Evolutionary conservation across 1,284 basidiomycete species (phyloP), one percentile per base, ranked within the genome.

Genomic region (Ustilago curta): DNA sequence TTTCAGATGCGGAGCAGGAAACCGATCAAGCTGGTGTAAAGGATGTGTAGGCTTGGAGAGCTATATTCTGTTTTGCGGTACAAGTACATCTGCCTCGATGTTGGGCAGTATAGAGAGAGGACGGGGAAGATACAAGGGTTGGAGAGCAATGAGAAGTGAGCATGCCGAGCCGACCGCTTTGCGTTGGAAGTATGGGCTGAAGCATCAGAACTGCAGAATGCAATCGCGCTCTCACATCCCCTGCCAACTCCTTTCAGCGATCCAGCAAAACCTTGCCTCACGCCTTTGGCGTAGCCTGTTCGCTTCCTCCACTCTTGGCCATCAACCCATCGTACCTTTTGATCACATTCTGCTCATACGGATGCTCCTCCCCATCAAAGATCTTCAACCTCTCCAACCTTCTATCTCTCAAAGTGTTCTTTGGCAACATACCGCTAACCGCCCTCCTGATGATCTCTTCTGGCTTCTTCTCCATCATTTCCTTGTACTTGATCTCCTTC

Each of bases 381-480:
- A 84, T 73, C 65, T 83, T 81, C 47, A 84, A 70, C 27, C 83
- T 65, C 62, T 84, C 81, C 35, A 84, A 59, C 39, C 83, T 77
- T 21, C 83, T 55, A 42, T 84, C 82, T 27, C 83, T 59, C 42
- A 84, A 74, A 55, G 77, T 84, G 73, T 84, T 84, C 69, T 84
- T 84, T 2, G 83, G 83, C 51, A 84, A 60, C 83, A 84, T 84
- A n/a, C 83, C 83, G 31, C 80, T 81, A 0, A 84, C 83, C 44
- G 83, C 83, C 47, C 77, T 77, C 21, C 81, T 69, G 43, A 84
- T 82, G 48, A 84, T 83, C 76, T 97, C 92, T 73, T 97, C 95
- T 3, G 95, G 94, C 78, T 94, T 92, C 80, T 89, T 90, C 60
- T 90, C 73, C 67, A 83, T 78, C 81, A 83, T 81, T 32, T 74